These are phyloP conservation scores for Petrea volubilis DNA, from an alignment of 257 asterid genomes.

Conservation along the genomic window DNA sequence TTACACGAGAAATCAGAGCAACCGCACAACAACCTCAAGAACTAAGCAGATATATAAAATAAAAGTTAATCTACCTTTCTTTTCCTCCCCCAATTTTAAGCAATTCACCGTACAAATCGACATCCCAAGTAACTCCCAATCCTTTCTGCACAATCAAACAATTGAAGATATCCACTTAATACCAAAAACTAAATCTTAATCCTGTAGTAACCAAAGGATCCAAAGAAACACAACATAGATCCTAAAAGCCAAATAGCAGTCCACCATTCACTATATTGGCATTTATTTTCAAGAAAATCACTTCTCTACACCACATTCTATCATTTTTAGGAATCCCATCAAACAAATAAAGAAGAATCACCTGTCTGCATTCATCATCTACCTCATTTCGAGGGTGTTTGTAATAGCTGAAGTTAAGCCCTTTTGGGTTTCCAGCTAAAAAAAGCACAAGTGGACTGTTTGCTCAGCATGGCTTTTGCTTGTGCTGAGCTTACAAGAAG, in stretches of 20 bases:
- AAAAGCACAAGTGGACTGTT: no score
- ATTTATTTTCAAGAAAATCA: neutral
- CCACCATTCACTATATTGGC: conserved; percentile 14
- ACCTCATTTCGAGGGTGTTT: no score
- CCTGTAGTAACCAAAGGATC: neutral
- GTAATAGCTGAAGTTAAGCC: no score
- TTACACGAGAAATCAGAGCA: neutral
- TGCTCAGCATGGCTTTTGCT: no score
- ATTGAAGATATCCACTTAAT: conserved; percentile 1
- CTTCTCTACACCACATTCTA: neutral
- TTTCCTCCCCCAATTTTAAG: conserved; percentile 98
- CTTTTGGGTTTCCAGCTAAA: no score
- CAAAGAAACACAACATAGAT: neutral
- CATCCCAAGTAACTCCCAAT: conserved; percentile 95
- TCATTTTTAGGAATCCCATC: neutral
- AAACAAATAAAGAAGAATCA: neutral
- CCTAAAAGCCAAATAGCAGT: neutral
- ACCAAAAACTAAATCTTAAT: neutral
- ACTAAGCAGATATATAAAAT: neutral
- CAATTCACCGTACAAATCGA: conserved; percentile 90
- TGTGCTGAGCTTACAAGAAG: no score
- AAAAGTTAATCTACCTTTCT: conserved; percentile 62
- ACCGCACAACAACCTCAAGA: neutral
- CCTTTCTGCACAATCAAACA: conserved; percentile 55
- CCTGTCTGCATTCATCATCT: neutral